A percentile compares a stretch with the other conserved stretches of the same genome.
phyloP scores from a whole-genome alignment of 2,329 filamentous ascomycete species.

The Verticillium albo-atrum region DNA sequence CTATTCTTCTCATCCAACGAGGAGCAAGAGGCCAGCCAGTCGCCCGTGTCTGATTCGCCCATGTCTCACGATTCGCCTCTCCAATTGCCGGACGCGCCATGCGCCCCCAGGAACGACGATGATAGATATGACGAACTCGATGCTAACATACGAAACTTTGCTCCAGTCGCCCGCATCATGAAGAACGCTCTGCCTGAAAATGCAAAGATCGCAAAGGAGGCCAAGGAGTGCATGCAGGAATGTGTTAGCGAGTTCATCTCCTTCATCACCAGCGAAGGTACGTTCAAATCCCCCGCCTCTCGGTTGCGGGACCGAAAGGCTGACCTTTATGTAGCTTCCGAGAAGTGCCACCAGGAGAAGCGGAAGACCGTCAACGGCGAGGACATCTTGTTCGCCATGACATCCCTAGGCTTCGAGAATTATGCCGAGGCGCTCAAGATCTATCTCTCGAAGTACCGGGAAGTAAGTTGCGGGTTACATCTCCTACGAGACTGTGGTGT shows the following conservation, averaged over 20 bases:
- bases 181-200: constrained; percentile 96
- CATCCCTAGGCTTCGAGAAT: constrained; percentile 96
- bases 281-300: constrained; percentile 26
- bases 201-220: constrained; percentile 98
- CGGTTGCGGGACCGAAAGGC: constrained; percentile 12
- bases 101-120: constrained; percentile 39
- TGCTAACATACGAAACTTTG: constrained; percentile 93
- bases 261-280: constrained; percentile 98
- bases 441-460: constrained; percentile 93
- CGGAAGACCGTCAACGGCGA: constrained; percentile 98
- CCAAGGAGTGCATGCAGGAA: constrained; percentile 99
- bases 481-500: neutral
- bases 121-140: constrained; percentile 52
- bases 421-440: constrained; percentile 98
- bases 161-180: constrained; percentile 98
- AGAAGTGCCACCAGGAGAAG: constrained; percentile 99
- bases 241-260: constrained; percentile 98
- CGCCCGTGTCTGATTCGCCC: constrained; percentile 23
- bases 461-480: constrained; percentile 58
- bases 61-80: constrained; percentile 58
- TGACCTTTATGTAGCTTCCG: constrained; percentile 64
- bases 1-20: constrained; percentile 1
- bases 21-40: neutral
- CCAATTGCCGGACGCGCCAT: constrained; percentile 42
- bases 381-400: constrained; percentile 98